Conservation (phyloP, 306 rosid species). For the Canavalia gladiata region DNA sequence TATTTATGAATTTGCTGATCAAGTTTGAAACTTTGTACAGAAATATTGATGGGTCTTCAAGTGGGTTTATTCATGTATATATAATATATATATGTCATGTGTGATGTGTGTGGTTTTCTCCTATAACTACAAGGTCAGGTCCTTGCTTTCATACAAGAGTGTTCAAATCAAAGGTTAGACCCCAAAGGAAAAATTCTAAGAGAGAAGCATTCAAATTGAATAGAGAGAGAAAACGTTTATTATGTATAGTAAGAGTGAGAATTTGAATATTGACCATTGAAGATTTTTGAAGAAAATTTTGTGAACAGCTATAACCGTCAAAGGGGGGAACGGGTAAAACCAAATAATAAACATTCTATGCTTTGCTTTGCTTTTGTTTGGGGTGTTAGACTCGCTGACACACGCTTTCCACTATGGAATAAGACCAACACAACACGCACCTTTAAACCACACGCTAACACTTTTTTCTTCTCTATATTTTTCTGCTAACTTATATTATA, state of each 20-base stretch:
- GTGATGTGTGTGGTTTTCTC: slow-evolving; percentile 7
- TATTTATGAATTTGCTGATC: not conserved
- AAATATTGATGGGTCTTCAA: slow-evolving; percentile 41
- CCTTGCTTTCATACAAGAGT: slow-evolving; percentile 45
- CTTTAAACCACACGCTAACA: not conserved
- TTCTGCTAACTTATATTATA: not conserved
- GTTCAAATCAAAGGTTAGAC: slow-evolving; percentile 70
- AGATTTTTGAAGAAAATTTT: slow-evolving; percentile 56
- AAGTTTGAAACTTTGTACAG: slow-evolving; percentile 40
- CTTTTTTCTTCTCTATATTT: not conserved
- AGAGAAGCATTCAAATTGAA: slow-evolving; percentile 57
- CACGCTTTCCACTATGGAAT: slow-evolving; percentile 42
- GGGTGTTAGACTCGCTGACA: slow-evolving; percentile 43
- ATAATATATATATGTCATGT: slow-evolving; percentile 23
- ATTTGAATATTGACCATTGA: slow-evolving; percentile 85
- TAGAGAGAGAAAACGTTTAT: not conserved
- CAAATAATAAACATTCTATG: not conserved
- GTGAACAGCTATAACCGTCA: slow-evolving; percentile 55
- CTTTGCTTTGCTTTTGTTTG: not conserved
- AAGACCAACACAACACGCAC: slow-evolving; percentile 38
- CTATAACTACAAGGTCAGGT: slow-evolving; percentile 21
- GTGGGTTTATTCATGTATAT: slow-evolving; percentile 31
- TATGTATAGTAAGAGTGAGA: slow-evolving; percentile 27
- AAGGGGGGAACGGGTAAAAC: slow-evolving; percentile 62
- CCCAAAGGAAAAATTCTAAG: slow-evolving; percentile 41